Base-by-base conservation (phyloP, 2,329 filamentous ascomycete species). In the Cladosporium colombiae region DNA sequence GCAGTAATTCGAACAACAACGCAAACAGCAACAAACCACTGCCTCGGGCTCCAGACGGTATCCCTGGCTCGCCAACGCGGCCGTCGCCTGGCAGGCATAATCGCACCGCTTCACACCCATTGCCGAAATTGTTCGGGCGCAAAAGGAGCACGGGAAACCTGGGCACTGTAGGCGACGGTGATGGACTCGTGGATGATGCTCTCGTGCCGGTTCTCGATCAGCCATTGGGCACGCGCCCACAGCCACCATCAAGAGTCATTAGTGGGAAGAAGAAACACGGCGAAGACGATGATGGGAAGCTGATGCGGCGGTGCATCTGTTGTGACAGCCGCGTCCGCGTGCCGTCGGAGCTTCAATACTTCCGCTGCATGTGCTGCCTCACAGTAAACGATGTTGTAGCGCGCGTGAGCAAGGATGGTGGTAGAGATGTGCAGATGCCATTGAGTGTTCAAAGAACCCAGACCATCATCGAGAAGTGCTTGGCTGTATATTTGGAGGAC, bases 251-350 rank as follows among this genome's bases (percentile, higher is more conserved):
- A 29, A 72, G 33, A 14, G 33, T 35, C 13, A 35, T 35, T 14
- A 35, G 73, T 37, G 73, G 74, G 23, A 75, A 73, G 60, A 62
- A 62, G 60, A 62, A 62, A 66, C 74, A 71, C 2, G 68, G 70
- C 56, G 64, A 74, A 63, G 76, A 78, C n/a, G 74, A 80, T 23
- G 81, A 82, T 69, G 86, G 84, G 70, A 86, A 89, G 73, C 82
- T 83, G 31, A 89, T 87, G 35, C 90, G 91, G 25, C 88, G 87
- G 71, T 97, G 93, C 76, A 93, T 94, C 86, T 93, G 92, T 37
- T 97, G 93, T 77, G 91, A 89, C 72, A 90, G 90, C 64, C 86
- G 88, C 65, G 89, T 96, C 69, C 85, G 90, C 65, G 96, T 92
- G 89, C 92, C 92, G 92, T 1, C 86, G 84, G 68, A 86, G 89